These are phyloP conservation scores for Purshia tridentata DNA, from an alignment of 306 rosid species.

Conservation along the genomic window DNA sequence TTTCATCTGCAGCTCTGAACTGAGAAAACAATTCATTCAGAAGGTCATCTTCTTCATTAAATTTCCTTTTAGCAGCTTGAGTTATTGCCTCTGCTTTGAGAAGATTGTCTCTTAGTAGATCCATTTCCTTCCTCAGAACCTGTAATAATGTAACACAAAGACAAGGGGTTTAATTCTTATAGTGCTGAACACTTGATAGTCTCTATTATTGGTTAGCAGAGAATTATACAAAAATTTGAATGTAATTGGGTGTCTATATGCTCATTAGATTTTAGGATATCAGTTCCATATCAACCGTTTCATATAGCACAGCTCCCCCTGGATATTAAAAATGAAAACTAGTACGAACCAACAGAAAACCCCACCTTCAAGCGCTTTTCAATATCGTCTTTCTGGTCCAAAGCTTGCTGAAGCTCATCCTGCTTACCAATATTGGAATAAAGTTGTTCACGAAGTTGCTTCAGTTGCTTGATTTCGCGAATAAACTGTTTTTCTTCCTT, in stretches of 20 bases:
- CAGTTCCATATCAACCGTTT: not conserved
- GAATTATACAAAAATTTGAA: not conserved
- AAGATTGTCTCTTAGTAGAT: slow-evolving; percentile 55
- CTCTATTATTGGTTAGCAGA: not conserved
- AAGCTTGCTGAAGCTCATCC: slow-evolving; percentile 55
- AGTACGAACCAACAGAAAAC: slow-evolving; percentile 7
- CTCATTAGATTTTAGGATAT: not conserved
- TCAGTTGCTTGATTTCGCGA: slow-evolving; percentile 74
- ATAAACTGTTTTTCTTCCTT: slow-evolving; percentile 75
- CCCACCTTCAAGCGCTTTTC: slow-evolving; percentile 64
- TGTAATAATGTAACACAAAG: slow-evolving; percentile 36
- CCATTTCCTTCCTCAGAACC: slow-evolving; percentile 61
- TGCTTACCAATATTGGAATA: slow-evolving; percentile 53
- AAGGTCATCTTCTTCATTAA: slow-evolving; percentile 39
- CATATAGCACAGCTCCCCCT: not conserved
- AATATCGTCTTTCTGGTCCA: slow-evolving; percentile 53
- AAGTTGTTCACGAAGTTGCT: slow-evolving; percentile 69
- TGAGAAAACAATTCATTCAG: slow-evolving; percentile 41
- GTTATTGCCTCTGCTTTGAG: slow-evolving; percentile 51
- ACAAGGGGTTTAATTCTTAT: not conserved
- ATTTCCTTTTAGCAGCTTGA: slow-evolving; percentile 58
- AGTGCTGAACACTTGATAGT: not conserved
- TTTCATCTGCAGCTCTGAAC: slow-evolving; percentile 60
- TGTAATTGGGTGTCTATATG: not conserved
- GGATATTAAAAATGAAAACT: slow-evolving; percentile 10